A percentile compares a stretch with the other conserved stretches of the same genome.
These are phyloP conservation scores for Fusarium subglutinans DNA, from an alignment of 2,329 filamentous ascomycete genomes.

Conservation along the genomic window DNA sequence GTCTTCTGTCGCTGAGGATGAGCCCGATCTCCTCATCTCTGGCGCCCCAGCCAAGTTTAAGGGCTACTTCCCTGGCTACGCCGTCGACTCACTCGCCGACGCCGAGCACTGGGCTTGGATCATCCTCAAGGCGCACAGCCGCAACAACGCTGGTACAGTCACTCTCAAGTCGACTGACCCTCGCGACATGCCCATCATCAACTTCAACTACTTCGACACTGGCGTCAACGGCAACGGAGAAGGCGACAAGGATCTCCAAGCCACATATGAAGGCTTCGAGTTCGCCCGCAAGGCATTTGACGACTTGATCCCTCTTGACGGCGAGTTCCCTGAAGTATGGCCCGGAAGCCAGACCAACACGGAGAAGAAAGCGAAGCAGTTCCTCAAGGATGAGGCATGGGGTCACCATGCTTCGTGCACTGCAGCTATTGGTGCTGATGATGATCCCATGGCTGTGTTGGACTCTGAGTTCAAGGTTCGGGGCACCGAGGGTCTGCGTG, in stretches of 20 bases:
- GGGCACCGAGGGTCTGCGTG: slow-evolving; percentile 63
- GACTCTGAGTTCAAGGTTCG: slow-evolving; percentile 65
- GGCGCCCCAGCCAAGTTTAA: slow-evolving; percentile 64
- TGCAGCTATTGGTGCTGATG: slow-evolving; percentile 45
- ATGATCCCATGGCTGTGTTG: slow-evolving; percentile 53
- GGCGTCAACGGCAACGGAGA: slow-evolving; percentile 57
- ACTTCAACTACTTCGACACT: slow-evolving; percentile 68
- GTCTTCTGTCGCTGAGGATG: slow-evolving; percentile 51
- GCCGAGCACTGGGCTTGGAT: slow-evolving; percentile 53
- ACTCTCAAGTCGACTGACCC: slow-evolving; percentile 68
- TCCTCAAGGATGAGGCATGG: slow-evolving; percentile 46
- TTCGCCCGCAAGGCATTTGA: slow-evolving; percentile 57
- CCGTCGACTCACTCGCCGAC: slow-evolving; percentile 53
- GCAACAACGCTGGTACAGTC: slow-evolving; percentile 70
- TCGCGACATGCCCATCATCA: slow-evolving; percentile 69
- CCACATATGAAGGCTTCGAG: slow-evolving; percentile 64
- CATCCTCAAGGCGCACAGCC: slow-evolving; percentile 61
- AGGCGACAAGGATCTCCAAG: slow-evolving; percentile 61
- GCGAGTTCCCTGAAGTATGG: slow-evolving; percentile 39
- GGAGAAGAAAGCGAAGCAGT: slow-evolving; percentile 43
- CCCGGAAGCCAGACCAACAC: slow-evolving; percentile 51
- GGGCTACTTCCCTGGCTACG: slow-evolving; percentile 66
- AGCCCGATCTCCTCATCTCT: slow-evolving; percentile 64
- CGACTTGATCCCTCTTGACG: slow-evolving; percentile 19
- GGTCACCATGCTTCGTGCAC: slow-evolving; percentile 48